Conservation (phyloP, 495 filamentous ascomycete genomes). For the Lentithecium fluviatile region DNA sequence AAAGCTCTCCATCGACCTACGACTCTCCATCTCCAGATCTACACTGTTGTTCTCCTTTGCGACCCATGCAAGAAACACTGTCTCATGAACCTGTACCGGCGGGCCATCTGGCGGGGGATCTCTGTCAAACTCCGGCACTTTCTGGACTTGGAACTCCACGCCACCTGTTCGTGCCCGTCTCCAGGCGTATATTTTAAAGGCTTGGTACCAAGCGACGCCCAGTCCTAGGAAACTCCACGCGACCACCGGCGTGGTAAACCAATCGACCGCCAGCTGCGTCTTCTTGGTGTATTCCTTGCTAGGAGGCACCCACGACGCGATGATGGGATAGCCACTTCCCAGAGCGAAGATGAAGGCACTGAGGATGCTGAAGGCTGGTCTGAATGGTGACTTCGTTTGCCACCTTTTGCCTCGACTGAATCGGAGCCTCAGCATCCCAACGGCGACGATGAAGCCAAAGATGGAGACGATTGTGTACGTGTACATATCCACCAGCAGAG, state of each 20-base stretch:
- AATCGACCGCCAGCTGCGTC: neutral
- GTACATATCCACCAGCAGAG: constrained; percentile 2
- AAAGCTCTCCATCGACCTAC: too few species aligned
- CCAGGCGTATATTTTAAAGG: constrained; percentile 1
- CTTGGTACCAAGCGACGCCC: constrained; percentile 5
- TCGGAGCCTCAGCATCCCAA: constrained; percentile 24
- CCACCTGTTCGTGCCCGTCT: neutral
- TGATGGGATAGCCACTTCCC: constrained; percentile 9
- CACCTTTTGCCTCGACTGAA: constrained; percentile 3
- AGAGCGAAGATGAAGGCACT: constrained; percentile 19
- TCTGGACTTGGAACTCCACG: constrained; percentile 6
- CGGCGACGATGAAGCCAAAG: constrained; percentile 3
- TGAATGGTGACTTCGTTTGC: constrained; percentile 9
- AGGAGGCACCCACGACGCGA: constrained; percentile 25
- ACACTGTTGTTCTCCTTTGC: constrained; percentile 11
- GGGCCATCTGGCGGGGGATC: constrained; percentile 7
- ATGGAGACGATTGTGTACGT: constrained; percentile 10
- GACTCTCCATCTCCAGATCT: neutral
- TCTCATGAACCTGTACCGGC: constrained; percentile 16
- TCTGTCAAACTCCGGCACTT: constrained; percentile 12
- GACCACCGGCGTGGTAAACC: neutral
- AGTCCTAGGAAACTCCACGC: constrained; percentile 2
- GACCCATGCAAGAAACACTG: constrained; percentile 20
- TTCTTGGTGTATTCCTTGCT: neutral
- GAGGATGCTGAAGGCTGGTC: constrained; percentile 8